These are phyloP conservation scores for Strobilomyces dryophilus DNA, from an alignment of 768 basidiomycete genomes.

Conservation along the genomic window DNA sequence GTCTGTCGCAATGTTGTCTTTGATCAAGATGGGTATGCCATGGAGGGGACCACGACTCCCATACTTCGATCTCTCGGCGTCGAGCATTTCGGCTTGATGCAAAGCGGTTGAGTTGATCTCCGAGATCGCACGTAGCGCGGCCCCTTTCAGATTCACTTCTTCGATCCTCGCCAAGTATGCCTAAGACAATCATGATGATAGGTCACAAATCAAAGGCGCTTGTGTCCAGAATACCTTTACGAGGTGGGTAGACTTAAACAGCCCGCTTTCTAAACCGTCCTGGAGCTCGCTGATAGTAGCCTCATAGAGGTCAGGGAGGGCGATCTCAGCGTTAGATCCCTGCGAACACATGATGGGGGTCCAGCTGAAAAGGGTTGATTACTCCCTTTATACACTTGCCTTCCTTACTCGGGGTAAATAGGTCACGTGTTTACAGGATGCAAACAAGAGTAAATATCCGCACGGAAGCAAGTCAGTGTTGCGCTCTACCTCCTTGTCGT, in stretches of 20 bases:
- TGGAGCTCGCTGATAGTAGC: slow-evolving; percentile 54
- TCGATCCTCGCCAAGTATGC: slow-evolving; percentile 65
- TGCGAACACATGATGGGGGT: neutral
- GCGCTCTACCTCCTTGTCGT: neutral
- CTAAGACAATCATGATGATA: slow-evolving; percentile 33
- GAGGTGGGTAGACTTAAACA: slow-evolving; percentile 57
- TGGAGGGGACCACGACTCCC: slow-evolving; percentile 47
- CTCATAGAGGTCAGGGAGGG: slow-evolving; percentile 55
- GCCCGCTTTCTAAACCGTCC: slow-evolving; percentile 43
- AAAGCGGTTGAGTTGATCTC: slow-evolving; percentile 56
- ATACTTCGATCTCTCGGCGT: slow-evolving; percentile 46
- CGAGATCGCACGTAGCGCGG: slow-evolving; percentile 52
- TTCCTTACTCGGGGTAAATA: slow-evolving; percentile 3
- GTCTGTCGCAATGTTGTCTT: slow-evolving; percentile 41
- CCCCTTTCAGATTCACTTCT: slow-evolving; percentile 62
- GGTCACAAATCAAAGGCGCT: neutral
- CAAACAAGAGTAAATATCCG: slow-evolving; percentile 22
- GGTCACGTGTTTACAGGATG: slow-evolving; percentile 13
- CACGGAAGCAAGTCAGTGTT: neutral
- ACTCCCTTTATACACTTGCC: neutral
- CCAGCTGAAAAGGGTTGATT: neutral
- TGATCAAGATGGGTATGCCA: slow-evolving; percentile 56
- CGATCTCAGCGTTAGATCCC: neutral
- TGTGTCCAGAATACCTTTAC: slow-evolving; percentile 42
- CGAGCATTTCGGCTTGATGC: slow-evolving; percentile 46